Base-by-base conservation (phyloP, 352 stramenopile genomes). In the Globisporangium spiculum region DNA sequence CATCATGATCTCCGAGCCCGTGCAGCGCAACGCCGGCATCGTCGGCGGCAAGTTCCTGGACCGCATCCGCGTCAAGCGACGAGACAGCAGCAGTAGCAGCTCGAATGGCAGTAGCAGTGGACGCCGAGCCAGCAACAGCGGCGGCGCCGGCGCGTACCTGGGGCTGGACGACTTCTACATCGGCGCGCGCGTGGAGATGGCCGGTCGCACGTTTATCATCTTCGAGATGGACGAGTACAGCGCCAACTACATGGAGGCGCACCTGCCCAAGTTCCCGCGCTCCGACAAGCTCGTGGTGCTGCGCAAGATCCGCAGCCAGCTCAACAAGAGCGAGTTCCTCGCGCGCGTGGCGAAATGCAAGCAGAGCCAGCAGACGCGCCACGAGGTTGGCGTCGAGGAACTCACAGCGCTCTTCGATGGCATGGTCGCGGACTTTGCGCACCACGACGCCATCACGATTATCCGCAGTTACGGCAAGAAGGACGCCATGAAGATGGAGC, bases 181-280 rank as follows among this genome's bases (percentile, higher is more conserved):
- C 22, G 87, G 87, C 32, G 84, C 85, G 24, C 69, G 62, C 8
- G 83, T 93, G 24, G 58, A 80, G n/a, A 86, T 93, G 44, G 78
- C 74, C 22, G 87, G 87, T n/a, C 83, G 79, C 20, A 80, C 63
- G 12, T 94, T 94, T 50, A 56, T 90, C 16, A 81, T 94, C 30
- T 90, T 84, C 55, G 86, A 94, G 69, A 91, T 94, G 83, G 87
- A 94, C 66, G 85, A 94, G 66, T 91, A 94, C 74, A 93, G 82
- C 56, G 80, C 85, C 54, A 90, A 90, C 59, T 93, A 88, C 68
- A 94, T 94, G 87, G 87, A 95, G 53, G 66, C 68, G 7, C 82
- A 88, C 38, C 58, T 74, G n/a, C 46, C 64, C 41, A 84, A 86
- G 58, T 94, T 94, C 68, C 72, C 81, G 7, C 78, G 83, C 1